Conservation (phyloP, 768 basidiomycete genomes). For the Pulveroboletus frians region DNA sequence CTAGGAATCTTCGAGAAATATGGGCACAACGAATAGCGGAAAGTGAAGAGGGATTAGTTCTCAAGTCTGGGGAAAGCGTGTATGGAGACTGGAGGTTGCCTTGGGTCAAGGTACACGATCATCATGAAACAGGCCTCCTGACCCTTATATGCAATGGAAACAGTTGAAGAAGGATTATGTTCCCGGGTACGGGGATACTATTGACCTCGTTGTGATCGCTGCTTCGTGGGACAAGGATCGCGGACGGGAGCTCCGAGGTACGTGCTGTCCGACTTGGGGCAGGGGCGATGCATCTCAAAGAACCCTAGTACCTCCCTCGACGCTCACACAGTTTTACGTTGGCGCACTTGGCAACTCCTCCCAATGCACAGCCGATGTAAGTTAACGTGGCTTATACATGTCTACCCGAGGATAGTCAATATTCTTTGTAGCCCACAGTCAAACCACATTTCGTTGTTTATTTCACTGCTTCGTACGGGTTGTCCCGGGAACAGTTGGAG, state of each 20-base stretch:
- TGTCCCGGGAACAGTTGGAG: constrained; percentile 62
- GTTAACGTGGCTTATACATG: constrained; percentile 11
- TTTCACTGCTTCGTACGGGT: constrained; percentile 75
- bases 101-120: constrained; percentile 67
- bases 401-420: neutral
- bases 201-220: constrained; percentile 75
- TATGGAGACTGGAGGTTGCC: constrained; percentile 63
- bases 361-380: constrained; percentile 37
- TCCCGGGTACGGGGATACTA: constrained; percentile 70
- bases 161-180: constrained; percentile 85
- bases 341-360: constrained; percentile 56
- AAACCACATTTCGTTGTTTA: constrained; percentile 66
- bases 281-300: neutral
- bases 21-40: constrained; percentile 51
- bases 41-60: constrained; percentile 64
- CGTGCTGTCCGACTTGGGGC: constrained; percentile 3
- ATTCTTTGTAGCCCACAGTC: constrained; percentile 31
- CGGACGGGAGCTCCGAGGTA: constrained; percentile 72
- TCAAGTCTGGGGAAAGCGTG: constrained; percentile 64
- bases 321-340: constrained; percentile 77
- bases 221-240: constrained; percentile 78
- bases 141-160: neutral
- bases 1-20: constrained; percentile 34
- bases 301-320: constrained; percentile 56
- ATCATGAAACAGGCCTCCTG: constrained; percentile 6